Base-by-base conservation (phyloP, 2,329 filamentous ascomycete species). In the Claviceps cyperi region DNA sequence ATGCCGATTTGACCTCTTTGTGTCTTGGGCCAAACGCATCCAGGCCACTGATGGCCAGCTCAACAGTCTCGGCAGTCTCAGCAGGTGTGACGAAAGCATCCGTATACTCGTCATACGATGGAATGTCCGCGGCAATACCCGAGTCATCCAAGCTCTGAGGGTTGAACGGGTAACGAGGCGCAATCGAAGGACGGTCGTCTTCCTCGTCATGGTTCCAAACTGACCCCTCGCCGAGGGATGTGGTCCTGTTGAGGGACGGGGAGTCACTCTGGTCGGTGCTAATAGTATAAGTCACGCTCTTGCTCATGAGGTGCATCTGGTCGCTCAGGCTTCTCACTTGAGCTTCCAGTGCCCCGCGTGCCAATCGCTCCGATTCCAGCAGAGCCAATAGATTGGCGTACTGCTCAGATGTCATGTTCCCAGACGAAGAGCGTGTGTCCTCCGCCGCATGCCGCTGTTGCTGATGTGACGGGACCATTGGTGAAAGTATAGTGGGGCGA, bases 301-400 rank as follows among this genome's bases (percentile, higher is more conserved):
- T 69, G 48, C 70, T 70, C 45, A 77, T 56, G 9, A 71, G 60
- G 54, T 73, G 71, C 45, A 80, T 55, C 43, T 72, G 70, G 36
- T 73, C 71, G 21, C 68, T 69, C 5, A 83, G 66, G 41, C 68
- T 72, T 50, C 68, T 73, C 35, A 83, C 76, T 51, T 80, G 71
- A 1, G 67, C 64, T 59, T 82, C 80, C 4, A 83, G 69, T 4
- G 70, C 66, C 50, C 73, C 67, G 5, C 80, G 71, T 5, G 75
- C 75, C 1, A 70, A 69, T 24, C 78, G 76, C 59, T 83, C 80
- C 1, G 70, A 68, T 51, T 79, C 69, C 24, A 83, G 66, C 50
- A 81, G 67, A 15, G 70, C 67, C 28, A 74, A 60, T 15, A 82
- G 65, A 2, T 67, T 70, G 6, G 67, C 66, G 53, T 76, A 76